Percentiles rank a stretch among this genome's conserved stretches.
These are phyloP conservation scores for Nigrospora osmanthi DNA, from an alignment of 2,329 filamentous ascomycete species.

Conservation along the genomic window DNA sequence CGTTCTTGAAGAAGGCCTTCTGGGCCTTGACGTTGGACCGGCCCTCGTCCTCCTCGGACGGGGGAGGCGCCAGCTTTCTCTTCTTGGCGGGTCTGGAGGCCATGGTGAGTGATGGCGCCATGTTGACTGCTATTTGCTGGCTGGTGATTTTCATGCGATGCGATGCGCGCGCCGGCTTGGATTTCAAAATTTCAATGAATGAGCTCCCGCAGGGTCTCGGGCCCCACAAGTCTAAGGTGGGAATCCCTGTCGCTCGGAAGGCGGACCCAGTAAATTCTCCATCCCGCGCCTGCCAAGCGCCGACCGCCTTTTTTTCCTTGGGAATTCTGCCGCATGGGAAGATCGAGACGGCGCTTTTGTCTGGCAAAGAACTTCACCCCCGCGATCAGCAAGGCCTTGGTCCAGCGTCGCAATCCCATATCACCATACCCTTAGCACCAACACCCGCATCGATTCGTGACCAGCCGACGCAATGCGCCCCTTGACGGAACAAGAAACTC, in stretches of 20 bases:
- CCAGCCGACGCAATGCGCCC: conserved; percentile 2
- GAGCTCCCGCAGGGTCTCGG: too few species aligned
- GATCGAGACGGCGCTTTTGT: too few species aligned
- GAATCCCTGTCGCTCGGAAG: too few species aligned
- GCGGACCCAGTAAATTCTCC: too few species aligned
- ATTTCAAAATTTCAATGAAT: conserved; percentile 2
- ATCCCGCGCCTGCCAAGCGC: too few species aligned
- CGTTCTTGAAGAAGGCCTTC: conserved; percentile 64
- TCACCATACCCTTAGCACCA: too few species aligned
- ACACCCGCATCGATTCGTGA: too few species aligned
- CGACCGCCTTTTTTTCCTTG: too few species aligned
- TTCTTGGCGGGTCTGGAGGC: conserved; percentile 44
- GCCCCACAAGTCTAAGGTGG: too few species aligned
- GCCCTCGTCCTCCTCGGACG: conserved; percentile 34
- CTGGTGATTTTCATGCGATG: not conserved
- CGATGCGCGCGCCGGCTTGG: too few species aligned
- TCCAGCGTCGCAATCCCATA: too few species aligned
- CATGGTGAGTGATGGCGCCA: conserved; percentile 26
- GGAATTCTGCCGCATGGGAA: too few species aligned
- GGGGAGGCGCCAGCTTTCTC: conserved; percentile 48
- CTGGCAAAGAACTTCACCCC: not conserved
- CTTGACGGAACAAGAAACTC: conserved; percentile 33
- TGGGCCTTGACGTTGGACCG: conserved; percentile 31
- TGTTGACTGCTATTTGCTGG: not conserved
- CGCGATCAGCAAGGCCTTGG: not conserved